These are phyloP conservation scores for Trichoderma asperelloides DNA, from an alignment of 495 filamentous ascomycete species.

Conservation along the genomic window DNA sequence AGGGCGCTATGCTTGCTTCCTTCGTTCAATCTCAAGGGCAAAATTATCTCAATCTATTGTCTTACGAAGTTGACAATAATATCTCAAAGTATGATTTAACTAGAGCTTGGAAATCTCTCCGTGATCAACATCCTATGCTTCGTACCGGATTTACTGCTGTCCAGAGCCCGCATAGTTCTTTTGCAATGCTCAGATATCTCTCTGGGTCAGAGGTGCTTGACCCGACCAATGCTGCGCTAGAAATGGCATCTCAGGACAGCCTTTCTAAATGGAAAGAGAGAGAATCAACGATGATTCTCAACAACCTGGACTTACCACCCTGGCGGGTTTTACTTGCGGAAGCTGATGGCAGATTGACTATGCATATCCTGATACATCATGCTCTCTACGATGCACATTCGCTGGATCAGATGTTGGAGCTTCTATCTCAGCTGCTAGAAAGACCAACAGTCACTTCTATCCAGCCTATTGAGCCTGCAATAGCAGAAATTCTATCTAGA, in stretches of 20 bases:
- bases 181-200: conserved; percentile 56
- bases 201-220: not conserved
- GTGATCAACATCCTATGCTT: conserved; percentile 53
- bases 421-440: conserved; percentile 30
- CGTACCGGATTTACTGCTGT: conserved; percentile 60
- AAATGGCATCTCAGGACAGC: not conserved
- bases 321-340: conserved; percentile 26
- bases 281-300: conserved; percentile 7
- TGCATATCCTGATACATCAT: conserved; percentile 51
- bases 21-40: conserved; percentile 45
- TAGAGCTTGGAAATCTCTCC: conserved; percentile 48
- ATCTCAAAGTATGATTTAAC: conserved; percentile 23
- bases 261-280: not conserved
- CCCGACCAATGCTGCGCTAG: not conserved
- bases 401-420: conserved; percentile 48
- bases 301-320: conserved; percentile 14
- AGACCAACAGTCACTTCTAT: conserved; percentile 2
- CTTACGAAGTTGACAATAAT: conserved; percentile 29
- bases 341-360: conserved; percentile 22
- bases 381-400: conserved; percentile 73
- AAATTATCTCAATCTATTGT: conserved; percentile 55
- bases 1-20: conserved; percentile 54
- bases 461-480: conserved; percentile 27
- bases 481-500: conserved; percentile 45
- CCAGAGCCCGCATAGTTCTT: conserved; percentile 47